Conservation (phyloP, 805 yeast species). For the Wickerhamiella kurtzmanii region DNA sequence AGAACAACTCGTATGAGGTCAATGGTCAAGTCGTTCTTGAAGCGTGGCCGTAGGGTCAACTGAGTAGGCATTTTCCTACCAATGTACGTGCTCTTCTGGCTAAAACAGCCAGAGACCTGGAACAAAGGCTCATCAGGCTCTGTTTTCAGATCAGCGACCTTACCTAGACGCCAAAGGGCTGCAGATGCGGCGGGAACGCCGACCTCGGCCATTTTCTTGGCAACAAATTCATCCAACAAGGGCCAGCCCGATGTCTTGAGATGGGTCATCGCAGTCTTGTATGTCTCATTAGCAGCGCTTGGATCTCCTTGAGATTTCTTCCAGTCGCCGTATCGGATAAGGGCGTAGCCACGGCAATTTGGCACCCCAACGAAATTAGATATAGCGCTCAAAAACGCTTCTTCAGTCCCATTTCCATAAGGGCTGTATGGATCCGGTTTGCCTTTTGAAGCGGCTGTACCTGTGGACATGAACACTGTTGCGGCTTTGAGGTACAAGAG, state of each 20-base stretch:
- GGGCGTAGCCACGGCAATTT: conserved; percentile 12
- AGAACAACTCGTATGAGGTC: conserved; percentile 8
- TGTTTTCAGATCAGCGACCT: background rate
- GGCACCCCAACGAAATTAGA: conserved; percentile 10
- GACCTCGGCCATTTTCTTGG: conserved; percentile 8
- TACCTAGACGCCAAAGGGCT: background rate
- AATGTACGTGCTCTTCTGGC: conserved; percentile 9
- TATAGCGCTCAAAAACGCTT: conserved; percentile 11
- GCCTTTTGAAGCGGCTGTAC: background rate
- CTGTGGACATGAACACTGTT: conserved; percentile 36
- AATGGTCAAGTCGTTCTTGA: conserved; percentile 7
- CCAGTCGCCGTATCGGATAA: conserved; percentile 12
- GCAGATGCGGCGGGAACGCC: background rate
- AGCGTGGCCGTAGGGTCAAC: conserved; percentile 13
- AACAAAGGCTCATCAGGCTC: conserved; percentile 7
- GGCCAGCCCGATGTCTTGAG: conserved; percentile 11
- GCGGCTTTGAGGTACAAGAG: conserved; percentile 18
- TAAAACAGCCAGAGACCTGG: conserved; percentile 12
- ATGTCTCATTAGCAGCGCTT: conserved; percentile 12
- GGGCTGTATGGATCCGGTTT: conserved; percentile 5
- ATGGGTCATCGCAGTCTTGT: conserved; percentile 7
- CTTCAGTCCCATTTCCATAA: conserved; percentile 1
- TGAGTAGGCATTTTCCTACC: conserved; percentile 16
- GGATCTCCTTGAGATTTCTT: conserved; percentile 1
- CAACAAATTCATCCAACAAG: conserved; percentile 2